phyloP scores from a whole-genome alignment of 352 stramenopile genomes.

The Globisporangium megalacanthum region DNA sequence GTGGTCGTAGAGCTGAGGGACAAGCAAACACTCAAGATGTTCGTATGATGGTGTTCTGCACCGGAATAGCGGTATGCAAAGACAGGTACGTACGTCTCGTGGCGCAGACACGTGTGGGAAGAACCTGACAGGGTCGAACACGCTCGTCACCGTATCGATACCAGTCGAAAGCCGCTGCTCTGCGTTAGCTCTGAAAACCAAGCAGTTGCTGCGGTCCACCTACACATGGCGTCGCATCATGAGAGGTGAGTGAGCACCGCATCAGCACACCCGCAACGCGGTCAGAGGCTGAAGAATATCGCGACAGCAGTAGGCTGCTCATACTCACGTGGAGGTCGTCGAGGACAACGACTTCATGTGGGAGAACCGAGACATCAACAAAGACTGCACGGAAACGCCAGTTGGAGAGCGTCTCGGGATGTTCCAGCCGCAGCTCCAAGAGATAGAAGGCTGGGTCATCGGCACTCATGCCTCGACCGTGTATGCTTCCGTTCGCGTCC shows the following conservation, averaged over 20 bases:
- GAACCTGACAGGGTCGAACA: constrained; percentile 38
- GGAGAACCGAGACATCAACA: constrained; percentile 27
- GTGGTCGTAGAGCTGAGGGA: constrained; percentile 42
- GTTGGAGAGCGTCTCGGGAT: constrained; percentile 25
- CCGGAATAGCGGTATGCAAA: neutral
- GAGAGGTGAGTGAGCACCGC: neutral
- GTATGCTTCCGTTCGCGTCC: too few species aligned
- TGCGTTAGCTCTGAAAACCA: constrained; percentile 26
- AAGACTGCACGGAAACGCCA: constrained; percentile 49
- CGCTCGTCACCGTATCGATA: constrained; percentile 6
- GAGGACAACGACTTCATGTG: constrained; percentile 24
- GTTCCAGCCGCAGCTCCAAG: constrained; percentile 41
- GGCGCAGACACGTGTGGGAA: constrained; percentile 36
- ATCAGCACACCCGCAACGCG: neutral
- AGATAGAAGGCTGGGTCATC: constrained; percentile 45
- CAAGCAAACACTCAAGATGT: neutral
- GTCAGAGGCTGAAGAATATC: neutral
- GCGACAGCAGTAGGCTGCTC: too few species aligned
- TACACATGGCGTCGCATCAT: constrained; percentile 6
- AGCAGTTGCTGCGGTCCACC: constrained; percentile 37
- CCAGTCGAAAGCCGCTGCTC: neutral
- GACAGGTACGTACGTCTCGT: constrained; percentile 29
- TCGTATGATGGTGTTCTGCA: neutral
- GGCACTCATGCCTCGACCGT: constrained; percentile 4
- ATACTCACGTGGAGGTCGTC: constrained; percentile 31